Conservation (phyloP, 108 stramenopile species). For the Nitzschia sp. region DNA sequence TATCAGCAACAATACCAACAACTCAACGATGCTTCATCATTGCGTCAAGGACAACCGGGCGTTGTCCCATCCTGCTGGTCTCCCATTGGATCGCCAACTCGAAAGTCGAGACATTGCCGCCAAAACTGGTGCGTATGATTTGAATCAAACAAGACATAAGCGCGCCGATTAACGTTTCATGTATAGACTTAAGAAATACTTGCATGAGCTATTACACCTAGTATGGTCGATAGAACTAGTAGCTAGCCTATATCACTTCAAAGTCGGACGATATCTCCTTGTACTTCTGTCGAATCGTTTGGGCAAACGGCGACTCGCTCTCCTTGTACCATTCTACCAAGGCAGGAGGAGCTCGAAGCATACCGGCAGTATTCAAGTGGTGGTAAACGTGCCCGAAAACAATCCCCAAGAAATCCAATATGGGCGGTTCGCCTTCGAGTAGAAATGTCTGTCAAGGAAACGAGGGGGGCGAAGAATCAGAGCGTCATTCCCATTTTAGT, state of each 20-base stretch:
- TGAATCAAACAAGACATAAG: no score
- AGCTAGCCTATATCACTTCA: conserved; percentile 50
- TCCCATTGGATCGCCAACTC: no score
- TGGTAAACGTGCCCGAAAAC: conserved; percentile 95
- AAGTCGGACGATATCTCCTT: conserved; percentile 84
- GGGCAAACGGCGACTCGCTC: conserved; percentile 52
- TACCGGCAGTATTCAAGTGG: conserved; percentile 72
- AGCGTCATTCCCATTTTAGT: background rate
- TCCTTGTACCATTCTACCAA: conserved; percentile 80
- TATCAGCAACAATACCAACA: no score
- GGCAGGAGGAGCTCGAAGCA: conserved; percentile 63
- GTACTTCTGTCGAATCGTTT: conserved; percentile 68
- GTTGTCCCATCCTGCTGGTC: no score
- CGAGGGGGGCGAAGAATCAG: conserved; percentile 31
- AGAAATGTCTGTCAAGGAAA: conserved; percentile 79
- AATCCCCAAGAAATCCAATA: conserved; percentile 93
- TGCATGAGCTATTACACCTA: background rate
- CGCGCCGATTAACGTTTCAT: no score
- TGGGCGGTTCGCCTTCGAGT: conserved; percentile 90
- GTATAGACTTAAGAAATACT: no score
- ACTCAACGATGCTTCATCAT: no score
- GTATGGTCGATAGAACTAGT: background rate
- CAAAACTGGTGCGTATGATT: no score
- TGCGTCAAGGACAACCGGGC: no score
- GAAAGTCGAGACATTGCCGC: no score